Conservation (phyloP, 2,329 filamentous ascomycete genomes). For the Aspergillus quadricinctus region DNA sequence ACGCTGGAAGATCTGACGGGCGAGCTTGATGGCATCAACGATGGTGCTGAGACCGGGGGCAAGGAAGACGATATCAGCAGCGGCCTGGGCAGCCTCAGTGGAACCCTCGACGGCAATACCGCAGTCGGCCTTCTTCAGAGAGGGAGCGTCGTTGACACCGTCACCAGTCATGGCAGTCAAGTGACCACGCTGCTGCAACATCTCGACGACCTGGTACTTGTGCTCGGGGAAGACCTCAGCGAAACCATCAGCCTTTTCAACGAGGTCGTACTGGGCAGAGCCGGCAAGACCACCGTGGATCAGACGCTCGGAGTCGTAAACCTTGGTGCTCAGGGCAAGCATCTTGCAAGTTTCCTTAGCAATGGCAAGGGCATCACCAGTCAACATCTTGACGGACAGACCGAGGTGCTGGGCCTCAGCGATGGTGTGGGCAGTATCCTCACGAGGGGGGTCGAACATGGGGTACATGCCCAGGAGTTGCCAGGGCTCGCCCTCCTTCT, state of each 20-base stretch:
- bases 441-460: conserved; percentile 76
- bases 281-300: conserved; percentile 72
- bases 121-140: conserved; percentile 69
- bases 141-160: conserved; percentile 70
- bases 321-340: conserved; percentile 73
- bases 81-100: conserved; percentile 67
- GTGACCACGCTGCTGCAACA: conserved; percentile 69
- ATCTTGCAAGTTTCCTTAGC: conserved; percentile 81
- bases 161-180: conserved; percentile 74
- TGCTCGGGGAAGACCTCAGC: conserved; percentile 72
- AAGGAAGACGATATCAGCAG: conserved; percentile 71
- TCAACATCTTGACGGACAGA: conserved; percentile 77
- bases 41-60: conserved; percentile 68
- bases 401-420: conserved; percentile 71
- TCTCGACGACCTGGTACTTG: conserved; percentile 73
- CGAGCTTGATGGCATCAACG: conserved; percentile 68
- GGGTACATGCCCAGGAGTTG: conserved; percentile 71
- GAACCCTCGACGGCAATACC: conserved; percentile 70
- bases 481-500: conserved; percentile 72
- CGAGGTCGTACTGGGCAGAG: conserved; percentile 69
- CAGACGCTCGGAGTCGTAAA: conserved; percentile 74
- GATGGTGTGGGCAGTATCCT: conserved; percentile 74
- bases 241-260: conserved; percentile 70
- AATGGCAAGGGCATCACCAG: conserved; percentile 74
- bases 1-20: conserved; percentile 71